Evolutionary conservation across 2,329 filamentous ascomycete species (phyloP), one percentile per base, ranked within the genome.

Genomic region (Diaporthe destruens): DNA sequence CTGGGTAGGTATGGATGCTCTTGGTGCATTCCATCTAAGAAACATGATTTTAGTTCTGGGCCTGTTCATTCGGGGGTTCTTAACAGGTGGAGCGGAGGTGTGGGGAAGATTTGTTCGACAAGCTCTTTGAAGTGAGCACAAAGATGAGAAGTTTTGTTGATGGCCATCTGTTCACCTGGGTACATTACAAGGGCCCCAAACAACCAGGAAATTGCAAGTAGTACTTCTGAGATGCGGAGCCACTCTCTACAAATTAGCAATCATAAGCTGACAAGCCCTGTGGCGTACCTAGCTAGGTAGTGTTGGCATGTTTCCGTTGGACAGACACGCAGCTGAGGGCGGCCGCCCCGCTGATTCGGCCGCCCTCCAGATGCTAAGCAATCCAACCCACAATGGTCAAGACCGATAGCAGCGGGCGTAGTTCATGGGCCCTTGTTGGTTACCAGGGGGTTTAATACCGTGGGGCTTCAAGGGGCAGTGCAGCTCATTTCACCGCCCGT

Each of bases 301-400:
- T 36, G 39, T 25, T 53, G 29, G 44, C 59, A 9, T 23, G 20
- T 11, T n/a, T 36, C 34, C 34, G 47, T 39, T 8, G 14, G 23
- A 49, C 36, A 56, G 23, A 49, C 36, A 56, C 25, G 44, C 23
- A 23, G 66, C 34, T 69, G 9, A 23, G 42, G n/a, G 66, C 66
- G 53, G 66, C 66, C 54, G 66, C 66, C 20, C 18, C 51, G 66
- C 66, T 69, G 66, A 47, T 3, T 18, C 6, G 32, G 11, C 39
- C 53, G 49, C 57, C 25, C 14, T 23, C 12, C 11, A 16, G 39
- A 51, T 39, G 61, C 61, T 36, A 25, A 51, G 61, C 65, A 69
- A 57, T 18, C n/a, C 44, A 29, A 57, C 14, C 23, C 49, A 12
- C 56, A 36, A 69, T 36, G 56, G 8, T 16, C 18, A 3, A 47